A percentile compares a stretch with the other conserved stretches of the same genome.
These are phyloP conservation scores for Colletotrichum plurivorum DNA, from an alignment of 2,329 filamentous ascomycete species.

Conservation along the genomic window DNA sequence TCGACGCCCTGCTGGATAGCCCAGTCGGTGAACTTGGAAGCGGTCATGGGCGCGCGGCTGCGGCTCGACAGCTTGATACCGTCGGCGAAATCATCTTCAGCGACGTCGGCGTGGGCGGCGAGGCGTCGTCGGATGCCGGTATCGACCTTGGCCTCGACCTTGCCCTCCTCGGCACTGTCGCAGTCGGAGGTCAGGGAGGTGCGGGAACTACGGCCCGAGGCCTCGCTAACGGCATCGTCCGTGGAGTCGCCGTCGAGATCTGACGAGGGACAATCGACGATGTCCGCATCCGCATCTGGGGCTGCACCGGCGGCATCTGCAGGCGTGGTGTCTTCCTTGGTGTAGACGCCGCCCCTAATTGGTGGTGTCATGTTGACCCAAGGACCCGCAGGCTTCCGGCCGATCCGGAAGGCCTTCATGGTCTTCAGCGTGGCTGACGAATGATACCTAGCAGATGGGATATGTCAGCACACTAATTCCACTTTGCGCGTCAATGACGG, in stretches of 20 bases:
- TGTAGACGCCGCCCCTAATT: constrained; percentile 65
- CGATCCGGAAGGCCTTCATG: constrained; percentile 74
- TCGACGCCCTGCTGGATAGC: constrained; percentile 54
- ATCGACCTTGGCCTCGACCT: constrained; percentile 13
- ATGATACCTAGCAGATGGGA: constrained; percentile 66
- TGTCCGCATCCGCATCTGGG: constrained; percentile 24
- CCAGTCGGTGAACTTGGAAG: constrained; percentile 52
- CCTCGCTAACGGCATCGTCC: constrained; percentile 35
- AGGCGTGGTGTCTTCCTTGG: constrained; percentile 42
- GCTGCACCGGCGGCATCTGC: constrained; percentile 11
- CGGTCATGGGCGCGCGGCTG: constrained; percentile 32
- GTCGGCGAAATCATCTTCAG: neutral
- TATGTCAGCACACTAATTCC: constrained; percentile 47
- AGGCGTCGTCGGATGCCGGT: constrained; percentile 33
- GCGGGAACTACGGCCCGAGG: constrained; percentile 37
- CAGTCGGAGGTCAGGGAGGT: constrained; percentile 41
- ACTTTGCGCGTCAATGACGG: constrained; percentile 28
- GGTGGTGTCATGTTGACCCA: constrained; percentile 73
- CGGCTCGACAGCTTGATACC: constrained; percentile 23
- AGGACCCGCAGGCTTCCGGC: constrained; percentile 64
- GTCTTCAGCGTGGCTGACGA: constrained; percentile 64
- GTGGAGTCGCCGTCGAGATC: constrained; percentile 35
- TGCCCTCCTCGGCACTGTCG: constrained; percentile 31
- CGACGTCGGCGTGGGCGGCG: constrained; percentile 14
- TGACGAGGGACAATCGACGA: constrained; percentile 31